These are phyloP conservation scores for Ilex aquifolium DNA, from an alignment of 257 asterid species.

Conservation along the genomic window DNA sequence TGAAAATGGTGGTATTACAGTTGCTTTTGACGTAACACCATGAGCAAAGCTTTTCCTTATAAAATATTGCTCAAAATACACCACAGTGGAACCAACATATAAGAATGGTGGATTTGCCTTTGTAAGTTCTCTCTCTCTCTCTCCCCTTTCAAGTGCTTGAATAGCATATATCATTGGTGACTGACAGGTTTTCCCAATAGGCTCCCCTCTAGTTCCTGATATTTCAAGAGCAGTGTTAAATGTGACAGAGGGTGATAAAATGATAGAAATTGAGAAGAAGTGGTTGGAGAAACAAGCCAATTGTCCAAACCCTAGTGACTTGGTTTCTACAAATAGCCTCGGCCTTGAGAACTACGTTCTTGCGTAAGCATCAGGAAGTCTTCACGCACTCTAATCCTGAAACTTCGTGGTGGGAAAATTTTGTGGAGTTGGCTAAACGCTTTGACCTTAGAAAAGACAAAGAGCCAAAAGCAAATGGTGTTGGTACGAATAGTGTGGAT, in stretches of 20 bases:
- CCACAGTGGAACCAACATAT: conserved; percentile 20
- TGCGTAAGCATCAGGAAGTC: conserved; percentile 24
- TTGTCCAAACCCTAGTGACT: background rate
- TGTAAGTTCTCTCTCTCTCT: too few species aligned
- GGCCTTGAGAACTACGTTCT: conserved; percentile 30
- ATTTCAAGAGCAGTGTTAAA: conserved; percentile 46
- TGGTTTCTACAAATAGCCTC: conserved; percentile 28
- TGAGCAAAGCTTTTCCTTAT: conserved; percentile 26
- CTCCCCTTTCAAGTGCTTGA: too few species aligned
- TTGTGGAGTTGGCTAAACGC: background rate
- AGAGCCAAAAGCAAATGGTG: conserved; percentile 1
- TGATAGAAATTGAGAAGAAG: conserved; percentile 36
- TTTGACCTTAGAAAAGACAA: conserved; percentile 26
- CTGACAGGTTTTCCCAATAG: conserved; percentile 50
- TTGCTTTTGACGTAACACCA: conserved; percentile 33
- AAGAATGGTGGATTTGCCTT: conserved; percentile 29
- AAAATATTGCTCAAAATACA: conserved; percentile 21
- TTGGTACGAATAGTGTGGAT: conserved; percentile 8
- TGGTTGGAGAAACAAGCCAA: conserved; percentile 26
- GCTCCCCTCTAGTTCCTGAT: conserved; percentile 44
- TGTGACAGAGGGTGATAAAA: conserved; percentile 26
- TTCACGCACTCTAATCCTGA: conserved; percentile 8
- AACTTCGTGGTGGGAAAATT: conserved; percentile 18
- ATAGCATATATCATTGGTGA: too few species aligned
- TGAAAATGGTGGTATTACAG: conserved; percentile 27